Base-by-base conservation (phyloP, 257 asterid species). In the Avicennia marina region DNA sequence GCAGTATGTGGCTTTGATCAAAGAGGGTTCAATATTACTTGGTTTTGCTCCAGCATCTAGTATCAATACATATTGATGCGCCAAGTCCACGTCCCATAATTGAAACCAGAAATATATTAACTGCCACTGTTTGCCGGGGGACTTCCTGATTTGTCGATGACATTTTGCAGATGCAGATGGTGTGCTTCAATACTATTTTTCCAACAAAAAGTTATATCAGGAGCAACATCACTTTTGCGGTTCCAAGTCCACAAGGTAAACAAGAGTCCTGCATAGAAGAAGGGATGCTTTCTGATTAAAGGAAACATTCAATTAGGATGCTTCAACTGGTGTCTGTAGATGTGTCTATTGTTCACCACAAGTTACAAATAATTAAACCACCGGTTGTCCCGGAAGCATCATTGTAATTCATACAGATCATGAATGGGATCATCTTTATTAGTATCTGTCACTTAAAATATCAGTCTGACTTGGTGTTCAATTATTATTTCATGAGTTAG, bases 351-450 rank as follows among this genome's bases (percentile, higher is more conserved):
- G 48, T 63, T 79, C 59, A 55, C 34, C 52, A 53, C 33, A 50
- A 63, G 72, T 49, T 68, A 56, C 50, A 41, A 52, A 64, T 60
- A 55, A 63, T 51, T 72, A 46, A 51, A 45, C 48, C 24, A 58
- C 57, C 46, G 22, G 40, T 64, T 58, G 57, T 48, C 45, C 44
- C 41, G 50, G 31, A 34, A 58, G 11, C 20, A 21, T 24, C 32
- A 15, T 46, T 67, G 62, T 19, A 53, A 39, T 58, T 51, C 56
- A 9, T 49, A 36, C 21, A 61, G 39, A 52, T 20, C 54, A 54
- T 33, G 8, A n/a, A 48, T 31, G 10, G 41, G 26, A 44, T 11
- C 12, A 48, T 68, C 56, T 56, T 53, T 2, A 6, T 26, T 48
- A 19, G 65, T 39, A 27, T 57, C 43, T 50, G 58, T 47, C 25